phyloP scores from a whole-genome alignment of 1,284 basidiomycete genomes.

The Cutaneotrichosporon daszewskae region DNA sequence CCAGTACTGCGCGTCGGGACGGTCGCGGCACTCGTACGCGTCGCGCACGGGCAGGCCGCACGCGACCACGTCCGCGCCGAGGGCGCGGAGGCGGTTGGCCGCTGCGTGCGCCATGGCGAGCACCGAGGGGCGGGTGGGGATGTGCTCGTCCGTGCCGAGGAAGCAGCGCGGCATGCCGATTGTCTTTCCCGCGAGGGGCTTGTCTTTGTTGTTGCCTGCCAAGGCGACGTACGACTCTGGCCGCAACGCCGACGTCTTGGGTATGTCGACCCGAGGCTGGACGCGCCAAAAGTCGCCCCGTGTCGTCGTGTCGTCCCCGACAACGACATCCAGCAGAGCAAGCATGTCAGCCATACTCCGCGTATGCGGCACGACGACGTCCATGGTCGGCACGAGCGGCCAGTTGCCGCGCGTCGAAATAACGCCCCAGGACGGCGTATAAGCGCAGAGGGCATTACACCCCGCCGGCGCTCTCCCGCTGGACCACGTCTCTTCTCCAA shows the following conservation, averaged over 20 bases:
- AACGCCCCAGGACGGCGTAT: constrained; percentile 11
- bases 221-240: neutral
- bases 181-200: constrained; percentile 2
- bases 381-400: constrained; percentile 10
- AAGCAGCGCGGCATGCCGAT: constrained; percentile 6
- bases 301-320: constrained; percentile 2
- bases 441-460: constrained; percentile 8
- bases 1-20: too few relatives aligned
- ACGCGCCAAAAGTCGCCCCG: constrained; percentile 11
- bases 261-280: constrained; percentile 1
- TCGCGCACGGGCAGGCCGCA: constrained; percentile 2
- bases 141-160: constrained; percentile 1
- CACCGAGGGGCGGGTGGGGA: constrained; percentile 1
- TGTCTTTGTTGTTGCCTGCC: too few relatives aligned
- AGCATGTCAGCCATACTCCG: constrained; percentile 10
- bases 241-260: neutral
- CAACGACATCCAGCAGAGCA: constrained; percentile 3
- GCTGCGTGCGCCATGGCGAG: neutral
- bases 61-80: constrained; percentile 9
- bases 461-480: constrained; percentile 7
- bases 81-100: neutral
- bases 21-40: constrained; percentile 2
- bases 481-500: constrained; percentile 12
- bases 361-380: constrained; percentile 11
- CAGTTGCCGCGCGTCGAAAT: constrained; percentile 9